Evolutionary conservation across 2,329 filamentous ascomycete genomes (phyloP).

Genomic region (Cladosporium sp.): DNA sequence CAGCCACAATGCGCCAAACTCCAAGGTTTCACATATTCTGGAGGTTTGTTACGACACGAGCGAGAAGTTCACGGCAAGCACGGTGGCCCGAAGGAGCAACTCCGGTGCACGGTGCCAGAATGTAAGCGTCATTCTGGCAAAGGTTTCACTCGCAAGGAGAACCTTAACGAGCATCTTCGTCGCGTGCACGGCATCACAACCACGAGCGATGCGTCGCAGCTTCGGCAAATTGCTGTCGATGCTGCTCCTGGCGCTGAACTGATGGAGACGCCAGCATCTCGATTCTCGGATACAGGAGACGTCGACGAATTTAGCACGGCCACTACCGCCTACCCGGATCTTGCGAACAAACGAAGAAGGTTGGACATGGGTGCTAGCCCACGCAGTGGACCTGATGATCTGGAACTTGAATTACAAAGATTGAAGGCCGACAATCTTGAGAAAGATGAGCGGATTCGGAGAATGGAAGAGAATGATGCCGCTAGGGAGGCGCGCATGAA

Average conservation of each 20-base stretch:
- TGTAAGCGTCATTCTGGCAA: slow-evolving; percentile 87
- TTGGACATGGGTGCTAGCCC: slow-evolving; percentile 4
- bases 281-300: slow-evolving; percentile 2
- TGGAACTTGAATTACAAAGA: slow-evolving; percentile 38
- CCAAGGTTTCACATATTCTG: slow-evolving; percentile 91
- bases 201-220: slow-evolving; percentile 4
- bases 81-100: slow-evolving; percentile 78
- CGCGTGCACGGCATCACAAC: slow-evolving; percentile 61
- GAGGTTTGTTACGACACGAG: slow-evolving; percentile 82
- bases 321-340: slow-evolving; percentile 8
- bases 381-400: slow-evolving; percentile 24
- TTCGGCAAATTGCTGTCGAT: slow-evolving; percentile 10
- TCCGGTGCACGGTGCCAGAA: slow-evolving; percentile 79
- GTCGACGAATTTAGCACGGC: slow-evolving; percentile 8
- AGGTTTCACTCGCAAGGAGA: slow-evolving; percentile 90
- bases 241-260: slow-evolving; percentile 10
- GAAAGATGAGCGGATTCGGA: slow-evolving; percentile 33
- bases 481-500: slow-evolving; percentile 6
- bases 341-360: slow-evolving; percentile 13
- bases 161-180: slow-evolving; percentile 86
- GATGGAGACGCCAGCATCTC: slow-evolving; percentile 1
- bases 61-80: slow-evolving; percentile 91
- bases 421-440: slow-evolving; percentile 39
- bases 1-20: slow-evolving; percentile 84
- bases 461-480: slow-evolving; percentile 19